phyloP scores from a whole-genome alignment of 768 basidiomycete species.

The Lentinula edodes region DNA sequence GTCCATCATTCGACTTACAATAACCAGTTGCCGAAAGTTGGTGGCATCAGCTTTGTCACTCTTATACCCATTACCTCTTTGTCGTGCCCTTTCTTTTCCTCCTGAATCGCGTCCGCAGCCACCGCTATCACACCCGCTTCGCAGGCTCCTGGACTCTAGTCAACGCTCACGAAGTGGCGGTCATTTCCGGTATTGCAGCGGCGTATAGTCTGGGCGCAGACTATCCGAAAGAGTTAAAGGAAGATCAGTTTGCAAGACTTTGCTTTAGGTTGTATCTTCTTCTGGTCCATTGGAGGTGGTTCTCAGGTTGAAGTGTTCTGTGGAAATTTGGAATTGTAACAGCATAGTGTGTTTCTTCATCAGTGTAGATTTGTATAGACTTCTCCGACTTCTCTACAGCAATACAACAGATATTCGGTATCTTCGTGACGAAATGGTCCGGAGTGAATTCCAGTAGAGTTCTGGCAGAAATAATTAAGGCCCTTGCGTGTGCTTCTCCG shows the following conservation, averaged over 20 bases:
- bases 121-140: slow-evolving; percentile 24
- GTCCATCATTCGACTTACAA: neutral
- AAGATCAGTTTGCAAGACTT: neutral
- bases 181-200: slow-evolving; percentile 37
- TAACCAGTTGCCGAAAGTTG: slow-evolving; percentile 22
- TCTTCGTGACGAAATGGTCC: no score
- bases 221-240: slow-evolving; percentile 14
- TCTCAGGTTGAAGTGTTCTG: neutral
- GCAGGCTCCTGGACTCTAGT: slow-evolving; percentile 28
- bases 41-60: slow-evolving; percentile 39
- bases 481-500: no score
- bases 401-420: no score
- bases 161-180: slow-evolving; percentile 29
- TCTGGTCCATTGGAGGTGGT: neutral
- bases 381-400: no score
- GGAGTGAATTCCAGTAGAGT: no score
- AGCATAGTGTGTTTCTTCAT: neutral
- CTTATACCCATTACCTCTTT: slow-evolving; percentile 32
- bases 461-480: no score
- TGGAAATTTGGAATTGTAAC: neutral
- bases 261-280: slow-evolving; percentile 10
- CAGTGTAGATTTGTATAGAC: no score
- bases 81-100: slow-evolving; percentile 34
- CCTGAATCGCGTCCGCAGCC: slow-evolving; percentile 23
- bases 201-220: slow-evolving; percentile 28